phyloP scores from a whole-genome alignment of 441 rosid genomes.

The Theobroma grandiflorum region DNA sequence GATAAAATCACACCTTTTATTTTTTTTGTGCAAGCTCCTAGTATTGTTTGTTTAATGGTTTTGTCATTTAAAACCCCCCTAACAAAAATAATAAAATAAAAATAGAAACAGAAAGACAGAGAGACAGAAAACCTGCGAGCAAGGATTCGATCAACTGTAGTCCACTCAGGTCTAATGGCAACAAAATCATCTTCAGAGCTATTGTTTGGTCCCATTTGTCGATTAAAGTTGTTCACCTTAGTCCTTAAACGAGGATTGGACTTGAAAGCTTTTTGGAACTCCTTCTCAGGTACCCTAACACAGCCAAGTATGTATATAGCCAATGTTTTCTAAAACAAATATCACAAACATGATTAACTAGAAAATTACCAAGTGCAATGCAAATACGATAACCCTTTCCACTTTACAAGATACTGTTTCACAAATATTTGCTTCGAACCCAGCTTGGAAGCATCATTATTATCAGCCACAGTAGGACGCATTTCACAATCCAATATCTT shows the following conservation, averaged over 20 bases:
- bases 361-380: conserved; percentile 91
- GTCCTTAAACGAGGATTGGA: conserved; percentile 89
- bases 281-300: conserved; percentile 94
- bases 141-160: conserved; percentile 97
- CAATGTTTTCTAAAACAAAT: conserved; percentile 1
- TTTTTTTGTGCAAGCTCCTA: background rate
- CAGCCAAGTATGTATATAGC: conserved; percentile 27
- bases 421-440: conserved; percentile 83
- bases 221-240: conserved; percentile 91
- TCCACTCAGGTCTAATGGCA: conserved; percentile 98
- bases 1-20: background rate
- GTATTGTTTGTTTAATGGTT: background rate
- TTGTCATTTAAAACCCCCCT: background rate
- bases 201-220: conserved; percentile 71
- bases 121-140: conserved; percentile 70
- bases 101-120: background rate
- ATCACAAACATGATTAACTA: conserved; percentile 16
- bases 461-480: conserved; percentile 92
- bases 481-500: conserved; percentile 91
- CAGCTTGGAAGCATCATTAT: conserved; percentile 66
- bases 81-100: background rate
- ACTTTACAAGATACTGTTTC: conserved; percentile 97
- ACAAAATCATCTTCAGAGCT: conserved; percentile 83
- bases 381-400: conserved; percentile 98
- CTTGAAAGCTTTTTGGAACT: conserved; percentile 93